Evolutionary conservation across 1,284 basidiomycete species (phyloP), one percentile per base, ranked within the genome.

Genomic region (Tylopilus orsonianus): DNA sequence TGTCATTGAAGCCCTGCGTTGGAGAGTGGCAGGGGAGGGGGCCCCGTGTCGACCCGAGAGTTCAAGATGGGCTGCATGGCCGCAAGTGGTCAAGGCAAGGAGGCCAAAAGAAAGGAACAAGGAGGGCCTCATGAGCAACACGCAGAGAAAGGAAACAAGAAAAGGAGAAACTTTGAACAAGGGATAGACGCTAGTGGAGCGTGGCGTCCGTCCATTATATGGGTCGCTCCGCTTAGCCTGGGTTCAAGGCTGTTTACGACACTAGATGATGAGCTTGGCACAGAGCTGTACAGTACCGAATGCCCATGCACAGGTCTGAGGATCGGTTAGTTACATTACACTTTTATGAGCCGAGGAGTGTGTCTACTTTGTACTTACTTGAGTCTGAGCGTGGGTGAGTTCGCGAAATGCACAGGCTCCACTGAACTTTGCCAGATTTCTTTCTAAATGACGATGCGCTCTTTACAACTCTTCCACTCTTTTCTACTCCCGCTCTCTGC

Each of bases 381-480:
- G 26, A 26, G 10, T 10, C 26, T 8, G 26, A 44, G 41, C 44
- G 44, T 46, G 44, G 29, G 44, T 18, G 44, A 46, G 22, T n/a
- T 32, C 41, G 41, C 41, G n/a, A 27, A 19, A 19, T 23, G 2
- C 26, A 27, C 26, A 27, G 26, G 7, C 5, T 10, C 26, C 5
- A 6, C 10, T 10, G 26, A 27, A 27, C 12, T 29, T 29, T 13
- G 29, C 8, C 10, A 29, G 29, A 13, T 10, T 29, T 13, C 12
- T 10, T 14, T 10, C 29, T n/a, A n/a, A n/a, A n/a, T n/a, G n/a
- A n/a, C n/a, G 55, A 80, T 81, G 76, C 73, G 62, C 55, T 75
- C 73, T 32, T 69, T 77, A 55, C 43, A 19, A 36, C 61, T 79
- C 60, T 56, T 73, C 61, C 71, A 75, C 56, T 72, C 73, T 50